phyloP scores from a whole-genome alignment of 2,329 filamentous ascomycete genomes.

The Didymella glomerata region DNA sequence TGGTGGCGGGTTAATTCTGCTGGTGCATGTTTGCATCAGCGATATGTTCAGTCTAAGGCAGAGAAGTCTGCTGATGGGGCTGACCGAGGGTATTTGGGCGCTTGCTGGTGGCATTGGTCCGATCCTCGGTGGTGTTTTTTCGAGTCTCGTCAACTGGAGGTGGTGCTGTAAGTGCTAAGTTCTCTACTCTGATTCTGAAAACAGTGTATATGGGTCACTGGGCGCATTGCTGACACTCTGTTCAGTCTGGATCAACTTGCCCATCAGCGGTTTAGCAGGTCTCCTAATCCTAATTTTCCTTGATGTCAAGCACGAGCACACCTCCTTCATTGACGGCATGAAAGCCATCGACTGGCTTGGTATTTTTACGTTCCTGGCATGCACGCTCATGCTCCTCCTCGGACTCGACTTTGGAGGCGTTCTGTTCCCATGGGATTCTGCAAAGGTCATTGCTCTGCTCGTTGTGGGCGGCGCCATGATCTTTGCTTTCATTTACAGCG shows the following conservation, averaged over 20 bases:
- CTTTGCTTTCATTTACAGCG: conserved; percentile 66
- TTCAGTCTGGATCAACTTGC: conserved; percentile 63
- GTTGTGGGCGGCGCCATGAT: conserved; percentile 61
- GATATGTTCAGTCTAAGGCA: conserved; percentile 69
- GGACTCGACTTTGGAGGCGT: conserved; percentile 64
- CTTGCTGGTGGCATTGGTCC: conserved; percentile 63
- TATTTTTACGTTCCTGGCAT: conserved; percentile 60
- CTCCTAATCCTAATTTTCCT: conserved; percentile 61
- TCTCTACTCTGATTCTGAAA: not conserved
- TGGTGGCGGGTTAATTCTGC: conserved; percentile 67
- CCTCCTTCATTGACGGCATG: conserved; percentile 58
- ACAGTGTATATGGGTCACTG: no score
- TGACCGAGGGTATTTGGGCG: conserved; percentile 64
- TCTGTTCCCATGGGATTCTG: conserved; percentile 62
- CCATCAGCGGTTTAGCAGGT: conserved; percentile 60
- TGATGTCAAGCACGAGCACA: conserved; percentile 64
- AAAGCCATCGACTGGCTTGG: conserved; percentile 65
- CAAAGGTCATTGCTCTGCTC: conserved; percentile 64
- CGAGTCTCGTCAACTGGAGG: conserved; percentile 57
- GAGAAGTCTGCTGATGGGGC: conserved; percentile 60
- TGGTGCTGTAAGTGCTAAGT: conserved; percentile 57
- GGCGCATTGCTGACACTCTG: not conserved
- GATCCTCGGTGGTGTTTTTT: conserved; percentile 62
- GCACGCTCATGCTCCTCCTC: conserved; percentile 62
- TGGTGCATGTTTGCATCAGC: conserved; percentile 70